Evolutionary conservation across 352 stramenopile genomes (phyloP).

Genomic region (Thalassiosira mediterranea): DNA sequence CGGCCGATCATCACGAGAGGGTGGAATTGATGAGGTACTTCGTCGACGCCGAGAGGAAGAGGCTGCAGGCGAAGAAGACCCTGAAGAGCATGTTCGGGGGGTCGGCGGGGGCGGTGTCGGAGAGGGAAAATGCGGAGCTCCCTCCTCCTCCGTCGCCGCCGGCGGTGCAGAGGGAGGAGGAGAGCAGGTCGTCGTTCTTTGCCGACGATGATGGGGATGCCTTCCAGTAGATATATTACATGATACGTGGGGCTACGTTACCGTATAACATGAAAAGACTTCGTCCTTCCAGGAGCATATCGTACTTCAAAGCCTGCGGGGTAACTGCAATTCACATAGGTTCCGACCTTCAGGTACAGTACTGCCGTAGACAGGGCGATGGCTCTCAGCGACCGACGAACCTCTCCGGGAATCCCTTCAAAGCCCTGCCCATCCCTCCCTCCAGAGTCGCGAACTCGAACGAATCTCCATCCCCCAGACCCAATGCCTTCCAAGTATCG

Average conservation of each 20-base stretch:
- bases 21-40: slow-evolving; percentile 74
- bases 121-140: slow-evolving; percentile 1
- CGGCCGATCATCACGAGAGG: slow-evolving; percentile 60
- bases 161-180: slow-evolving; percentile 4
- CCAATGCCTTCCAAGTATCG: slow-evolving; percentile 38
- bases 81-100: slow-evolving; percentile 69
- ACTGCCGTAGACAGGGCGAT: no score
- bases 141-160: no score
- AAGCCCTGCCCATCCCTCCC: slow-evolving; percentile 34
- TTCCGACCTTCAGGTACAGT: no score
- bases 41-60: slow-evolving; percentile 71
- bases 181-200: slow-evolving; percentile 27
- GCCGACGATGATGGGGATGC: slow-evolving; percentile 41
- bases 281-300: no score
- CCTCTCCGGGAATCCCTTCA: slow-evolving; percentile 31
- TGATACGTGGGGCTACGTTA: not conserved
- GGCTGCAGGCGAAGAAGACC: slow-evolving; percentile 71
- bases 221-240: slow-evolving; percentile 33
- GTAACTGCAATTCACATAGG: no score
- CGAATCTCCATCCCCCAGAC: no score
- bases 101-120: not conserved
- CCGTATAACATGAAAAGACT: no score
- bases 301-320: no score
- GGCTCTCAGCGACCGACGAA: slow-evolving; percentile 22
- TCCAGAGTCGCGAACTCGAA: slow-evolving; percentile 42